phyloP scores from a whole-genome alignment of 1,284 basidiomycete species.

The Apiotrichum domesticum region DNA sequence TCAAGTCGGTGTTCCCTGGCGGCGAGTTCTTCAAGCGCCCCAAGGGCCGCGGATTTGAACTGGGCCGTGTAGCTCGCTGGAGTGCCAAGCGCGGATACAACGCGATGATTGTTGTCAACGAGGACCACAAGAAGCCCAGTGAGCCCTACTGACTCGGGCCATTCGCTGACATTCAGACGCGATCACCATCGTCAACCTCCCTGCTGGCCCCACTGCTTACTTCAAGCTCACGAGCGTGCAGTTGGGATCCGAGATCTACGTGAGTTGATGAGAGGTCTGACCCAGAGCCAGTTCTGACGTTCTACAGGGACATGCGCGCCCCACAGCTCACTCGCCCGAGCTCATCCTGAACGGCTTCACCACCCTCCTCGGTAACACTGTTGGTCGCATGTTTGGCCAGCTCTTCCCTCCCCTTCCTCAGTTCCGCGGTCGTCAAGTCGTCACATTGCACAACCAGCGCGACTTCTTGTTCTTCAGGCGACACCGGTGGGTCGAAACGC shows the following conservation, averaged over 20 bases:
- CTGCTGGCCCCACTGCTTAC: constrained; percentile 88
- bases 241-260: constrained; percentile 77
- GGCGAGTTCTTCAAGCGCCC: constrained; percentile 86
- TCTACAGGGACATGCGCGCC: constrained; percentile 78
- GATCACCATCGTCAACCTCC: constrained; percentile 84
- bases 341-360: constrained; percentile 94
- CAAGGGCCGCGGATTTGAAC: constrained; percentile 87
- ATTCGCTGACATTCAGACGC: constrained; percentile 57
- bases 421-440: constrained; percentile 94
- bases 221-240: constrained; percentile 90
- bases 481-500: constrained; percentile 59
- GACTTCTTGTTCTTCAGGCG: constrained; percentile 97
- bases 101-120: constrained; percentile 87
- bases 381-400: constrained; percentile 91
- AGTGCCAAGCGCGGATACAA: constrained; percentile 75
- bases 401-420: constrained; percentile 92
- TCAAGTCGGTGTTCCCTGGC: constrained; percentile 87
- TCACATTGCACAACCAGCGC: constrained; percentile 94
- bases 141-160: constrained; percentile 40
- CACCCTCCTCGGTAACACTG: constrained; percentile 84
- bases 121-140: constrained; percentile 89
- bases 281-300: neutral
- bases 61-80: constrained; percentile 91
- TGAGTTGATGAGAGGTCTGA: constrained; percentile 44
- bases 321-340: constrained; percentile 90